A percentile compares a stretch with the other conserved stretches of the same genome.
Conservation (phyloP, 176 grass and related monocot genomes). For the Echinochloa phyllopogon region DNA sequence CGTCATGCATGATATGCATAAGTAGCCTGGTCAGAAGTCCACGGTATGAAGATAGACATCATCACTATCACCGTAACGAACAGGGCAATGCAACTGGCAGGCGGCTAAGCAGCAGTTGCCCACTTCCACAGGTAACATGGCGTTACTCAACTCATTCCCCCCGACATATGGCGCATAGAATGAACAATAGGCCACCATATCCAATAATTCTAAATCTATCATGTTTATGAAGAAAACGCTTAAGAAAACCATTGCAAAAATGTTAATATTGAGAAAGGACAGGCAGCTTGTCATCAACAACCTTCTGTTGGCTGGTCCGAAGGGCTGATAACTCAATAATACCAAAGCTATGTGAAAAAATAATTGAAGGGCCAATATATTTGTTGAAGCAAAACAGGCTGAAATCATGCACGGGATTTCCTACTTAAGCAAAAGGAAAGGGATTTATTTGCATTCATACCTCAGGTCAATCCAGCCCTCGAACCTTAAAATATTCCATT, state of each 20-base stretch:
- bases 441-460: background rate
- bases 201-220: background rate
- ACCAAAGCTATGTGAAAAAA: background rate
- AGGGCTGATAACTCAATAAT: background rate
- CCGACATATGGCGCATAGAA: background rate
- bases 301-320: background rate
- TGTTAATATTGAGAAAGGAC: background rate
- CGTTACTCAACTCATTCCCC: background rate
- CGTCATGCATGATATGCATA: slow-evolving; percentile 1
- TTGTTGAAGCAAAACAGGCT: background rate
- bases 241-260: background rate
- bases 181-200: background rate
- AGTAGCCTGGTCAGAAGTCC: slow-evolving; percentile 15
- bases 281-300: background rate
- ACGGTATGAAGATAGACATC: background rate
- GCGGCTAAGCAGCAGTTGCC: background rate
- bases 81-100: slow-evolving; percentile 21
- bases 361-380: background rate
- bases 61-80: slow-evolving; percentile 9
- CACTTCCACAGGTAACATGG: background rate
- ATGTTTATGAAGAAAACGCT: background rate
- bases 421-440: background rate
- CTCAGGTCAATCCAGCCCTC: background rate
- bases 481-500: background rate
- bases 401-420: background rate